phyloP scores from a whole-genome alignment of 2,329 filamentous ascomycete species.

The Pestalotiopsis sp. region DNA sequence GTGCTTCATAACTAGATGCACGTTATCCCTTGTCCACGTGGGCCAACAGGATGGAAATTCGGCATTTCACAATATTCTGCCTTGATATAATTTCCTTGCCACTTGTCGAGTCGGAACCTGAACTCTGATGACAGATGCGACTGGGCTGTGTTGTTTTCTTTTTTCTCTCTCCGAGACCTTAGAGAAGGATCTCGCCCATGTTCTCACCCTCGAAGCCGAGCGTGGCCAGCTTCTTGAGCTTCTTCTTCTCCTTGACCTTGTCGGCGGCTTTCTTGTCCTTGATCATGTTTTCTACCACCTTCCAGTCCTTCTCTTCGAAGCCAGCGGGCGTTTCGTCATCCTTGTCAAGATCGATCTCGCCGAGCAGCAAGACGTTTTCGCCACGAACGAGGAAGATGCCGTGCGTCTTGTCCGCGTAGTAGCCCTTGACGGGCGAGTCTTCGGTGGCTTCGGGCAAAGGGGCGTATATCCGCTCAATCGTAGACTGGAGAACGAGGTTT shows the following conservation, averaged over 20 bases:
- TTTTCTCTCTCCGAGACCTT: constrained; percentile 13
- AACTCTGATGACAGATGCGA: constrained; percentile 16
- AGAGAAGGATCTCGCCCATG: constrained; percentile 71
- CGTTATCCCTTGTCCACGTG: not conserved
- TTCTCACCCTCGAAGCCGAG: constrained; percentile 90
- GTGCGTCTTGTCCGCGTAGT: constrained; percentile 83
- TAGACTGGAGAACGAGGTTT: constrained; percentile 93
- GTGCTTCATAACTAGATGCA: not conserved
- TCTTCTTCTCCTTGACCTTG: constrained; percentile 73
- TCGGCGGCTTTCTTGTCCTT: constrained; percentile 71
- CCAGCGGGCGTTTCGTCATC: constrained; percentile 83
- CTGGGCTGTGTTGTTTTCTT: constrained; percentile 3
- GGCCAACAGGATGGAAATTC: not conserved
- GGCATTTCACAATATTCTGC: constrained; percentile 71
- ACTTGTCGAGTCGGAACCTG: constrained; percentile 13
- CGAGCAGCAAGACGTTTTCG: constrained; percentile 94
- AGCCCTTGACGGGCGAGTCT: constrained; percentile 37
- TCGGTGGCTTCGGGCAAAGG: constrained; percentile 35
- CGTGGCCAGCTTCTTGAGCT: constrained; percentile 70
- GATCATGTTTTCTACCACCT: constrained; percentile 72
- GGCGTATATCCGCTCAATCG: constrained; percentile 81
- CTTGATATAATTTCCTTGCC: constrained; percentile 25
- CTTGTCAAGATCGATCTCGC: constrained; percentile 95
- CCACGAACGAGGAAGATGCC: constrained; percentile 92
- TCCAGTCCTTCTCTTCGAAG: constrained; percentile 66